Percentiles rank a stretch among this genome's conserved stretches.
Conservation (phyloP, 768 basidiomycete species). For the Strobilomyces echinocephalus region DNA sequence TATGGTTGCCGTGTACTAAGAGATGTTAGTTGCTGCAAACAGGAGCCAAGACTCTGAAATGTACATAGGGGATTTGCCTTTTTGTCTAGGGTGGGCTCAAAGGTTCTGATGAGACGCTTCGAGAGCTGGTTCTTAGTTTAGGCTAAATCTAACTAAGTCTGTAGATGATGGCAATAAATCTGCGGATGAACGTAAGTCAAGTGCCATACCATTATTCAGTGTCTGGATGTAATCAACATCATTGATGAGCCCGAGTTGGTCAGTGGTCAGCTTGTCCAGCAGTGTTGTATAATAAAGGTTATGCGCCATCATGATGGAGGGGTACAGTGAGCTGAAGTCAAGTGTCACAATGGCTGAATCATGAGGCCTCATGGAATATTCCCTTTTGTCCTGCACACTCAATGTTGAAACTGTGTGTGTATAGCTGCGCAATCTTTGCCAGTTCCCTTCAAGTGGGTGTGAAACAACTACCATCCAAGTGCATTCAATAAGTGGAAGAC, state of each 20-base stretch:
- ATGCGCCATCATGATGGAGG: constrained; percentile 99
- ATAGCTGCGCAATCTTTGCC: constrained; percentile 91
- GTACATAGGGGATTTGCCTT: constrained; percentile 78
- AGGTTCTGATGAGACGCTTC: constrained; percentile 94
- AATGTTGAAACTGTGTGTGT: constrained; percentile 97
- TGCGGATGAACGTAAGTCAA: not conserved
- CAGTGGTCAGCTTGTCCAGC: constrained; percentile 74
- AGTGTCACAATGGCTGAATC: constrained; percentile 95
- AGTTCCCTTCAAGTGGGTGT: constrained; percentile 85
- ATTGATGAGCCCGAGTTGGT: constrained; percentile 70
- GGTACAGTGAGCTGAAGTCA: constrained; percentile 97
- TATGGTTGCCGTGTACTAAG: constrained; percentile 92
- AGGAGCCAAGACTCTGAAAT: constrained; percentile 24
- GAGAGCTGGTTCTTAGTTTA: constrained; percentile 98
- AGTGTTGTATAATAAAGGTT: constrained; percentile 97
- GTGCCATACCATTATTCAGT: no score
- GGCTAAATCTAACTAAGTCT: no score
- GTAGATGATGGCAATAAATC: not conserved
- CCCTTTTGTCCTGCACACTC: constrained; percentile 98
- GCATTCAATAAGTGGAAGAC: constrained; percentile 3
- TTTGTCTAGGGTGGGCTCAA: constrained; percentile 94
- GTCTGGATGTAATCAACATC: constrained; percentile 91
- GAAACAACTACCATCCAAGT: constrained; percentile 71
- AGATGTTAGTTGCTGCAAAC: constrained; percentile 2
- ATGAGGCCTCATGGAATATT: constrained; percentile 91